Evolutionary conservation across 768 basidiomycete species (phyloP).

Genomic region (Auricularia sp.): DNA sequence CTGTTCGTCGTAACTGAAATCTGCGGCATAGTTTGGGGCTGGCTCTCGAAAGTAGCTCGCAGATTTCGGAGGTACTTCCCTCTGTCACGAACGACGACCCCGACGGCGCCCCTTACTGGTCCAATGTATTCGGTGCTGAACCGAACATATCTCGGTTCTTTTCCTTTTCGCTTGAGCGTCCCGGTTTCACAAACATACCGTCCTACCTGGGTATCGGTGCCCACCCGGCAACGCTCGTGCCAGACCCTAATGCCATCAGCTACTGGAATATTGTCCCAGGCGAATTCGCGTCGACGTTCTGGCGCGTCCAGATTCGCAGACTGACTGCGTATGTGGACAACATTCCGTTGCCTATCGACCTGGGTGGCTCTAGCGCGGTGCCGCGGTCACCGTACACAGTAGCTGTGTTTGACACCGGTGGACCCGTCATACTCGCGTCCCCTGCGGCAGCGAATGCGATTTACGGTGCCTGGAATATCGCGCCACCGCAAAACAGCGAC

Average conservation of each 20-base stretch:
- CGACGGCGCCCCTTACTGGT: conserved; percentile 58
- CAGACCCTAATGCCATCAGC: conserved; percentile 40
- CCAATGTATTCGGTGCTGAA: conserved; percentile 64
- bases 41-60: conserved; percentile 61
- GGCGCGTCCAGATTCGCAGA: conserved; percentile 49
- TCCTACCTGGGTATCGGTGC: conserved; percentile 59
- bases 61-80: conserved; percentile 45
- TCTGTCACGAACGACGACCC: conserved; percentile 39
- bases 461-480: conserved; percentile 62
- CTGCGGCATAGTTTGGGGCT: conserved; percentile 52
- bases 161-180: conserved; percentile 57
- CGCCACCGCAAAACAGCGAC: conserved; percentile 36
- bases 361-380: conserved; percentile 30
- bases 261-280: conserved; percentile 38
- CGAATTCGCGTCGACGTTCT: conserved; percentile 38
- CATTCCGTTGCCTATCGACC: conserved; percentile 24
- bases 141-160: conserved; percentile 49
- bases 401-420: conserved; percentile 27
- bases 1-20: neutral
- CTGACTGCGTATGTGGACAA: conserved; percentile 55
- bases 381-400: neutral
- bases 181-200: conserved; percentile 47
- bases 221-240: conserved; percentile 46
- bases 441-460: conserved; percentile 57
- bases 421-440: conserved; percentile 57